Evolutionary conservation across 1,284 basidiomycete genomes (phyloP), one percentile per base, ranked within the genome.

Genomic region (Testicularia cyperi): DNA sequence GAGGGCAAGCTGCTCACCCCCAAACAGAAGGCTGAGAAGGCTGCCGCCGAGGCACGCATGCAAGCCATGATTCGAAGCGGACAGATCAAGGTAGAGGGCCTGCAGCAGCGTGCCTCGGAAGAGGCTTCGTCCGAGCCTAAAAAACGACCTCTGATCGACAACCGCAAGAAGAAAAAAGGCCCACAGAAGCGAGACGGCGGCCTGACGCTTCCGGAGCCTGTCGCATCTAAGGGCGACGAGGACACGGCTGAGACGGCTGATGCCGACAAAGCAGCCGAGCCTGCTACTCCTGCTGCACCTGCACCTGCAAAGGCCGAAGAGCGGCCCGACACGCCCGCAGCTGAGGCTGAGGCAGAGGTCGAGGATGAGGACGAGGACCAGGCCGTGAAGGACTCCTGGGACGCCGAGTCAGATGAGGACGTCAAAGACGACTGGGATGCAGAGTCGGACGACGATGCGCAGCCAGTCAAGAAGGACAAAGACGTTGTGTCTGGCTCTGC

Each of bases 21-120:
- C 27, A 96, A 95, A 79, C 92, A 98, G 78, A 96, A 92, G 79
- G 88, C 90, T 70, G 92, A 97, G 77, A 87, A 84, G 67, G 88
- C 88, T 14, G 88, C 87, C 51, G 92, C 92, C 7, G 92, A 97
- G 77, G 84, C 90, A 26, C 85, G 92, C 45, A 88, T 87, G 78
- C 85, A 94, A 78, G 94, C 94, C 4, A 83, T 98, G 47, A 82
- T 98, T 38, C 85, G 86, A 18, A 88, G 89, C 22, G 92, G 92
- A 36, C 69, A 72, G 38, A 88, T 90, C 45, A 86, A 88, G 68
- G 87, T 98, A 56, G 92, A 92, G 63, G 95, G 89, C 49, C 80
- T 97, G 29, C 79, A 80, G 19, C 82, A 79, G 37, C 79, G 78
- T 45, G 81, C 78, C 5, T 78, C 80, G 23, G 68, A 78, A 34